phyloP scores from a whole-genome alignment of 2,329 filamentous ascomycete genomes.

The Fragosphaeria purpurea region DNA sequence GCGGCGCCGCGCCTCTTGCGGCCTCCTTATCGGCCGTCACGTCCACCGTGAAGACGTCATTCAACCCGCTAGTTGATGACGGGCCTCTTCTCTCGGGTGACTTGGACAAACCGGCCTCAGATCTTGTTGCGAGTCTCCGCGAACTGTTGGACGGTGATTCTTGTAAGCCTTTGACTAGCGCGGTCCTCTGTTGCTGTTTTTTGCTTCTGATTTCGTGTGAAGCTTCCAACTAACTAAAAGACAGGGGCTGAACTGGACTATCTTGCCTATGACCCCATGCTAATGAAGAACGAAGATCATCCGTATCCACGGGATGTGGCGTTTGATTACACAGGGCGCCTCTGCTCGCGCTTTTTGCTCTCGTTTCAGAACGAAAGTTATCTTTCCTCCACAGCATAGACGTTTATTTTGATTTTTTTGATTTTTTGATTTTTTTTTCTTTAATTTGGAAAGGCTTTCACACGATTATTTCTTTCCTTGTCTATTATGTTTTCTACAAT shows the following conservation, averaged over 20 bases:
- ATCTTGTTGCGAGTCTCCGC: constrained; percentile 36
- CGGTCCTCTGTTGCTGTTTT: neutral
- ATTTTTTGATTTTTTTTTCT: neutral
- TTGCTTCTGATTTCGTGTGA: neutral
- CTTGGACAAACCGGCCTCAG: constrained; percentile 34
- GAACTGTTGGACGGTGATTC: constrained; percentile 29
- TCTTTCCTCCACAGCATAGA: constrained; percentile 7
- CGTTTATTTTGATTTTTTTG: neutral
- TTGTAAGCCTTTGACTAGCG: constrained; percentile 28
- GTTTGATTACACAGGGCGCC: constrained; percentile 41
- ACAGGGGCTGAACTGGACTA: constrained; percentile 26
- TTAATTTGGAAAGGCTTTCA: neutral
- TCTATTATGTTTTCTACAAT: neutral
- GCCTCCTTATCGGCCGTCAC: constrained; percentile 13
- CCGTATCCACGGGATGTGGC: constrained; percentile 38
- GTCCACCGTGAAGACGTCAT: constrained; percentile 29
- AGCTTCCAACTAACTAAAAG: neutral
- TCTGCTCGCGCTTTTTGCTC: constrained; percentile 44
- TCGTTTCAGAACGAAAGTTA: constrained; percentile 30
- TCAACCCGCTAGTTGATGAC: constrained; percentile 45
- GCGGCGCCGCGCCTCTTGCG: no score
- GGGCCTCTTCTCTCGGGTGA: constrained; percentile 31
- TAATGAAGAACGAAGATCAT: constrained; percentile 34
- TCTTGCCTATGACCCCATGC: constrained; percentile 35
- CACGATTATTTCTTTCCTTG: neutral